phyloP scores from a whole-genome alignment of 805 yeast genomes.

The Sugiyamaella chiloensis region DNA sequence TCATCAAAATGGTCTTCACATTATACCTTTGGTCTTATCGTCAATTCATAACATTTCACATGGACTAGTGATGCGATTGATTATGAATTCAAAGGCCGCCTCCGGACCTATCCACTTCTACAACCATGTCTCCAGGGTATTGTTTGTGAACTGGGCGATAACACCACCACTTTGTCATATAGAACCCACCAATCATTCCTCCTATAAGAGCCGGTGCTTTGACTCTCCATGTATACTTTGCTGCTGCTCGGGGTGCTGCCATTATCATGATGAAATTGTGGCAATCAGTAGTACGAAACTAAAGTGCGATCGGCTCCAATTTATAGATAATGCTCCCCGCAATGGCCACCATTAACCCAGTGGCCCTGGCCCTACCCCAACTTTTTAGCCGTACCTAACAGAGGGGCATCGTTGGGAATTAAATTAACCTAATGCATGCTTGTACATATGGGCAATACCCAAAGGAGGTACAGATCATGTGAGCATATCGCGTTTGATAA shows the following conservation, averaged over 20 bases:
- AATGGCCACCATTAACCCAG: neutral
- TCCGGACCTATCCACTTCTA: slow-evolving; percentile 37
- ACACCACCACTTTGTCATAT: slow-evolving; percentile 28
- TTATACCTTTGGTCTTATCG: too few species aligned
- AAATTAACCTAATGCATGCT: too few species aligned
- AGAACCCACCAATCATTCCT: slow-evolving; percentile 25
- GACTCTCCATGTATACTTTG: slow-evolving; percentile 19
- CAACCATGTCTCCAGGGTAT: slow-evolving; percentile 31
- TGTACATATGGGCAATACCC: too few species aligned
- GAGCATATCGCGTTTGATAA: too few species aligned
- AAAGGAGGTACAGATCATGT: too few species aligned
- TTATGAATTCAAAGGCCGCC: slow-evolving; percentile 30
- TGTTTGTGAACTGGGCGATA: slow-evolving; percentile 34
- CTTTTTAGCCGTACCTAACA: slow-evolving; percentile 5
- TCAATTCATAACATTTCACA: too few species aligned
- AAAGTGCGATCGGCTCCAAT: neutral
- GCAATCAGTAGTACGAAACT: neutral
- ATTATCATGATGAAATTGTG: slow-evolving; percentile 2
- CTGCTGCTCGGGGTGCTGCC: neutral
- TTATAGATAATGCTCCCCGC: neutral
- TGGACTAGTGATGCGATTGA: neutral
- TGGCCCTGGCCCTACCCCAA: slow-evolving; percentile 6
- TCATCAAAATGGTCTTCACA: too few species aligned
- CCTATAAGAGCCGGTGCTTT: slow-evolving; percentile 27
- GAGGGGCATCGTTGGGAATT: too few species aligned